A percentile compares a stretch with the other conserved stretches of the same genome.
Evolutionary conservation across 768 basidiomycete species (phyloP).

Genomic region (Macrocybe gigantea): DNA sequence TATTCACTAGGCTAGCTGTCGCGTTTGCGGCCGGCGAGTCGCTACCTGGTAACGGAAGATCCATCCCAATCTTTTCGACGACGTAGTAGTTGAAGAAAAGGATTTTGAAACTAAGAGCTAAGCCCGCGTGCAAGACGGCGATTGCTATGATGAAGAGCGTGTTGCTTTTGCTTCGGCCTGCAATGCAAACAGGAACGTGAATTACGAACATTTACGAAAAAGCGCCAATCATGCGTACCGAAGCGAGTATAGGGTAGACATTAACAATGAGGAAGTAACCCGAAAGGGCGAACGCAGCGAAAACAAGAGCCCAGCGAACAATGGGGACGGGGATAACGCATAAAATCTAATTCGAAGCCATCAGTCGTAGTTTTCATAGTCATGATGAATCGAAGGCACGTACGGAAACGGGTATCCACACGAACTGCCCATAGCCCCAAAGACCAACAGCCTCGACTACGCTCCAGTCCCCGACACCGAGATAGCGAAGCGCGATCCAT

Average conservation of each 20-base stretch:
- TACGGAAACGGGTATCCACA: conserved; percentile 87
- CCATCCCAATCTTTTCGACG: conserved; percentile 34
- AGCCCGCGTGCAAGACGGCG: conserved; percentile 64
- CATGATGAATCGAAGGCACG: conserved; percentile 18
- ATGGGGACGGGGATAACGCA: conserved; percentile 84
- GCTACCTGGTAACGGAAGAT: conserved; percentile 35
- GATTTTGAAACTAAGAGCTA: conserved; percentile 85
- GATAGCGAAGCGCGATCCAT: conserved; percentile 80
- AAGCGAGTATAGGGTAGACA: conserved; percentile 85
- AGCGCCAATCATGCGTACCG: conserved; percentile 41
- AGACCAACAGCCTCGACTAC: conserved; percentile 76
- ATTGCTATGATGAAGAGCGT: conserved; percentile 76
- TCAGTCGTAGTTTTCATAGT: not conserved
- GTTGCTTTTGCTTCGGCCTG: conserved; percentile 82
- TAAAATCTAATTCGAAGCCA: conserved; percentile 45
- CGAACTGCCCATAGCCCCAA: conserved; percentile 79
- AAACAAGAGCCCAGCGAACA: conserved; percentile 76
- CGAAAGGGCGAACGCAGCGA: conserved; percentile 68
- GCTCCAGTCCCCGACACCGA: conserved; percentile 88
- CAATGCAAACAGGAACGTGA: not conserved
- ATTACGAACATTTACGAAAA: not conserved
- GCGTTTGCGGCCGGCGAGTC: conserved; percentile 24
- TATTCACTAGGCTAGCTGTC: conserved; percentile 11
- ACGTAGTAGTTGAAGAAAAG: conserved; percentile 56
- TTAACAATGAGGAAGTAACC: conserved; percentile 83